Evolutionary conservation across 2,329 filamentous ascomycete species (phyloP), one percentile per base, ranked within the genome.

Genomic region (Onygenales sp.): DNA sequence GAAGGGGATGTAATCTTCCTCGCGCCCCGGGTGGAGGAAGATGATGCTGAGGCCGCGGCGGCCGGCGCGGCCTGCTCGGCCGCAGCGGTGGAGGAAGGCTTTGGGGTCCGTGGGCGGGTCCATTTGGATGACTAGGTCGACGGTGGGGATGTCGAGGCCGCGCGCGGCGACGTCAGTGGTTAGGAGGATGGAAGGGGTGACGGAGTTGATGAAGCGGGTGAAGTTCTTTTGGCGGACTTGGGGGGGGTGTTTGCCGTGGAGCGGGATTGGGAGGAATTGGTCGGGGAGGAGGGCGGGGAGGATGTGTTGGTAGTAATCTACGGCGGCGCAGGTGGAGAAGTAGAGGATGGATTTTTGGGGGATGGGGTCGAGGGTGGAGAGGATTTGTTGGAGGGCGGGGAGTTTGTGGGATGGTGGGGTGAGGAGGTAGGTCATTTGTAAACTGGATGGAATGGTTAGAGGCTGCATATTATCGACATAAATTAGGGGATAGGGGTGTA

Each of bases 161-260:
- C 92, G 83, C 2, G 92, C 89, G 2, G 92, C 89, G 31, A 97
- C 83, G 66, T 97, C 92, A 14, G 93, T 97, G 6, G 92, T 97
- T 6, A 98, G 76, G 9, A 98, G 81, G 36, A 98, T 79, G 1
- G 86, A 85, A 0, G 91, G 87, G 0, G 82, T 81, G 1, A 86
- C 80, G 1, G 88, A 83, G 53, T 84, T 84, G 21, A 87, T 75
- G 65, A 96, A 97, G 54, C 82, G 83, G 58, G 80, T 79, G 61
- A 95, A 94, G 66, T 95, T 96, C 73, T 87, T 91, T 58, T 89
- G 83, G 54, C 93, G 85, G 7, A 94, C 89, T 61, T 90, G 89
- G 4, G 90, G 83, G 2, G 88, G 86, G 59, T 95, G 88, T 68
- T 97, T 96, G 38, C 93, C 93, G 64, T 98, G 93, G 0, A 98